phyloP scores from a whole-genome alignment of 177 flowering plant genomes.

The Telopea speciosissima region DNA sequence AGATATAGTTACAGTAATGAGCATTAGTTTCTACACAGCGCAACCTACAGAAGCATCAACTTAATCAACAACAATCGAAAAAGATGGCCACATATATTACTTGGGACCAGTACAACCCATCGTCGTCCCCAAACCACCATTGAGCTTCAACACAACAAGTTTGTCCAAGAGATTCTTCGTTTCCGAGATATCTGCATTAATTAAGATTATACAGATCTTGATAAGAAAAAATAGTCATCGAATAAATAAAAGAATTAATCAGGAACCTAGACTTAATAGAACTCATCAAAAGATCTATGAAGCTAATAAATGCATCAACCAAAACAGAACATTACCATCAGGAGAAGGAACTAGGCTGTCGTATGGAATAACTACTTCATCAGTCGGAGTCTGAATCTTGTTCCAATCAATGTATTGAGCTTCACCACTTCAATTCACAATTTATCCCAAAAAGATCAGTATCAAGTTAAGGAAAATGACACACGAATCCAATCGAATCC shows the following conservation, averaged over 20 bases:
- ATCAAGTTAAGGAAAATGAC: neutral
- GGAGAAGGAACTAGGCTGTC: constrained; percentile 58
- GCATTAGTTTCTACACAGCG: no score
- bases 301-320: neutral
- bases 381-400: constrained; percentile 85
- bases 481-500: neutral
- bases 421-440: constrained; percentile 56
- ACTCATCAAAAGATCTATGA: neutral
- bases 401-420: constrained; percentile 84
- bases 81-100: constrained; percentile 32
- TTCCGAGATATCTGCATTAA: constrained; percentile 47
- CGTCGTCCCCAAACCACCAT: constrained; percentile 94
- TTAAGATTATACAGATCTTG: constrained; percentile 1
- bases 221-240: neutral
- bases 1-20: neutral
- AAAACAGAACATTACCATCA: constrained; percentile 41
- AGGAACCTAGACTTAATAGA: neutral
- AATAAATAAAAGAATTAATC: neutral
- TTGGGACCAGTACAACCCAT: constrained; percentile 99
- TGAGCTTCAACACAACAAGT: constrained; percentile 94
- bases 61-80: neutral
- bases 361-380: constrained; percentile 89
- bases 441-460: neutral
- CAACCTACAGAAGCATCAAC: neutral
- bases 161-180: constrained; percentile 77